Conservation (phyloP, 2,329 filamentous ascomycete genomes). For the Stylonectria norvegica region DNA sequence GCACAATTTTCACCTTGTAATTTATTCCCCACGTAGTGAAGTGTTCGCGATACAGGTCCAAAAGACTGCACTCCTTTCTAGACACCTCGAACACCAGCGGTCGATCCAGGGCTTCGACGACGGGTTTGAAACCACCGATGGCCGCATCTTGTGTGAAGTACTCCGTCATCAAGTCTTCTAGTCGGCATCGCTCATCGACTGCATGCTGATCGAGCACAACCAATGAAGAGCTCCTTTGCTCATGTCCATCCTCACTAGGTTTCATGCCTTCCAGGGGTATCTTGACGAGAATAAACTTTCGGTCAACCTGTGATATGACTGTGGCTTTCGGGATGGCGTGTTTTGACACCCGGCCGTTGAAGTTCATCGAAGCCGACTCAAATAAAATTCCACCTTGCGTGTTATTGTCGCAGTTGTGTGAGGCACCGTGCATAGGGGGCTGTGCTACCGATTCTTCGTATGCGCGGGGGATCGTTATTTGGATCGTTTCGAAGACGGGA, state of each 20-base stretch:
- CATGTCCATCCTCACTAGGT: neutral
- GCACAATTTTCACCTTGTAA: slow-evolving; percentile 45
- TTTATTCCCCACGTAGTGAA: slow-evolving; percentile 74
- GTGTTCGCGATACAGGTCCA: slow-evolving; percentile 50
- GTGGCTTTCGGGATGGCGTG: slow-evolving; percentile 55
- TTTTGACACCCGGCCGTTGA: slow-evolving; percentile 57
- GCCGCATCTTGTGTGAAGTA: slow-evolving; percentile 41
- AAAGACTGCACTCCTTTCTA: slow-evolving; percentile 54
- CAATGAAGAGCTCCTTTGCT: slow-evolving; percentile 48
- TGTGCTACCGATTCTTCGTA: slow-evolving; percentile 16
- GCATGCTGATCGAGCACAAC: slow-evolving; percentile 91
- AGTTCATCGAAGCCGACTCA: slow-evolving; percentile 26
- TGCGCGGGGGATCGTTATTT: slow-evolving; percentile 44
- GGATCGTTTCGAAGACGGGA: slow-evolving; percentile 61
- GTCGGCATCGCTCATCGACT: slow-evolving; percentile 80
- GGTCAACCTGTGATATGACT: slow-evolving; percentile 79
- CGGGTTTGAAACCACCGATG: slow-evolving; percentile 15
- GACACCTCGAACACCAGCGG: slow-evolving; percentile 65
- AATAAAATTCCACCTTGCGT: slow-evolving; percentile 23
- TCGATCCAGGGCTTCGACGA: slow-evolving; percentile 42
- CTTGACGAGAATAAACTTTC: slow-evolving; percentile 79
- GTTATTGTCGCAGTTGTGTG: slow-evolving; percentile 6
- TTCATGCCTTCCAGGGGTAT: slow-evolving; percentile 35
- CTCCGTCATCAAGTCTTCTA: slow-evolving; percentile 65
- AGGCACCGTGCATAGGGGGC: neutral